Base-by-base conservation (phyloP, 768 basidiomycete species). In the Russula griseocarnosa region DNA sequence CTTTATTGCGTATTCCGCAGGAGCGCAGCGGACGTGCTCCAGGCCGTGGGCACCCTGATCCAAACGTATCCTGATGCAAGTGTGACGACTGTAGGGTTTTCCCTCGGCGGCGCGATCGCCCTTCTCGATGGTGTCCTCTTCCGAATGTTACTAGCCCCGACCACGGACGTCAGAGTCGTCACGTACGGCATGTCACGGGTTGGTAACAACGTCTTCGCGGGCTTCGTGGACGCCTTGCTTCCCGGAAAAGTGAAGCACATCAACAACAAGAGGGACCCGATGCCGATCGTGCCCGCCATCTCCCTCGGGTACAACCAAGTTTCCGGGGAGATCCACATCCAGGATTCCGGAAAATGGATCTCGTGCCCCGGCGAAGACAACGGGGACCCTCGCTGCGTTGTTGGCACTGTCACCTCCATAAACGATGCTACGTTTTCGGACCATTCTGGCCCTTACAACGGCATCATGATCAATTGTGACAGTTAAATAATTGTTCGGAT, bases 201-300 rank as follows among this genome's bases (percentile, higher is more conserved):
- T 13, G 73, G 76, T 1, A 73, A 78, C 61, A 76, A 78, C 65
- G 74, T 68, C 61, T 76, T 77, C 32, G 71, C 71, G 11, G 34
- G 60, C 49, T 64, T 58, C n/a, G 61, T 68, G 26, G 56, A 61
- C 36, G 22, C 58, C 18, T 70, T 67, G 60, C 73, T 20, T 11
- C 24, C 42, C 2, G 46, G 69, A 7, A 67, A 71, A 50, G 69
- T 75, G 58, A 66, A 66, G 58, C 73, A 70, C 53, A 68, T 76
- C 62, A 74, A 72, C 65, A 70, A 73, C 71, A 80, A 83, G 68
- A 62, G 77, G 32, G 74, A 77, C 61, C 73, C 73, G 6, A 67
- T 87, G 49, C 86, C 86, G 26, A 85, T 82, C 62, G 76, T 86
- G 9, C 85, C 85, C 10, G 11, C n/a, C 46, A 0, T 40, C 38